phyloP scores from a whole-genome alignment of 2,329 filamentous ascomycete species.

The Sclerotinia subarctica region DNA sequence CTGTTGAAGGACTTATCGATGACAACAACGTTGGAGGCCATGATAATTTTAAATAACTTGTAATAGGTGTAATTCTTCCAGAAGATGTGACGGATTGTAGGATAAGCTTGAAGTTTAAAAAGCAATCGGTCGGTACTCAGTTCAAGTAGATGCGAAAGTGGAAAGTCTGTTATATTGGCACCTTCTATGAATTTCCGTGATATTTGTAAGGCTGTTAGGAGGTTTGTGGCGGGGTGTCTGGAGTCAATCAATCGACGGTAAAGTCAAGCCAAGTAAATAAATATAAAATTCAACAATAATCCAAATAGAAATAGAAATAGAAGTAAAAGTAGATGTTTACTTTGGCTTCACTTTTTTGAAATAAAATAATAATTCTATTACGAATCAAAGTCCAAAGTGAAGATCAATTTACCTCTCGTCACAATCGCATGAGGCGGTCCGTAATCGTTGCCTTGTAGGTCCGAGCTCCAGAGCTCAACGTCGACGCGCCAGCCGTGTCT shows the following conservation, averaged over 20 bases:
- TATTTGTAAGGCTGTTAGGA: constrained; percentile 29
- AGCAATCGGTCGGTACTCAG: background rate
- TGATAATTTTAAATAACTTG: constrained; percentile 39
- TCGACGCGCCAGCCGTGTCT: constrained; percentile 38
- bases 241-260: background rate
- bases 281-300: background rate
- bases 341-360: too few relatives aligned
- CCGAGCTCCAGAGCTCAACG: constrained; percentile 35
- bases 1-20: constrained; percentile 76
- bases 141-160: background rate
- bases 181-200: constrained; percentile 32
- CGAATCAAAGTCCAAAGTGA: background rate
- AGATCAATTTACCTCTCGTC: background rate
- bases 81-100: background rate
- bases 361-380: too few relatives aligned
- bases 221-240: constrained; percentile 35
- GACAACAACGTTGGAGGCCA: constrained; percentile 87
- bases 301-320: background rate
- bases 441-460: constrained; percentile 33
- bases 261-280: background rate
- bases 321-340: background rate
- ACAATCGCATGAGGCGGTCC: background rate
- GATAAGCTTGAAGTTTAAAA: background rate
- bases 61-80: background rate
- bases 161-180: background rate